Evolutionary conservation across 106 monocot species (phyloP), one percentile per base, ranked within the genome.

Genomic region (Dactylorhiza incarnata): DNA sequence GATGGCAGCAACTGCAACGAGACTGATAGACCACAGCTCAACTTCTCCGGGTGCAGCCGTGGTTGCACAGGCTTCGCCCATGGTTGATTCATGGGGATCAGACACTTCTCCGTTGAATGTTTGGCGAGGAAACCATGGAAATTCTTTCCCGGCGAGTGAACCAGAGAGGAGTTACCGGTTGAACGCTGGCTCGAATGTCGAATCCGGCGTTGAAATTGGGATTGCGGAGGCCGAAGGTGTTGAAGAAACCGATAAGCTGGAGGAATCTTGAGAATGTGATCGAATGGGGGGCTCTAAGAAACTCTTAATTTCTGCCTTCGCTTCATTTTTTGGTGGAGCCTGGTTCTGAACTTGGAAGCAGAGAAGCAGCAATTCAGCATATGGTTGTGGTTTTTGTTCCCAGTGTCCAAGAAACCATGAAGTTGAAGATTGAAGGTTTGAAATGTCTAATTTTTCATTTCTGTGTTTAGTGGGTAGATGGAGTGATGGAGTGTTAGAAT

Each of bases 1-100:
- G 16, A 87, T 94, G 78, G 94, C 94, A 9, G 94, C 89, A 23
- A 99, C 97, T 70, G 97, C 94, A 62, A 70, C 91, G 61, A 84
- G 94, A 76, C 66, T 91, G 66, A 56, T 94, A 73, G 91, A 88
- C 76, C 83, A 87, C 69, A 91, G 94, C 5, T 89, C 89, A 5
- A 74, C 75, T 74, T 99, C 91, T 70, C 97, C 91, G 15, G 91
- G 97, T 54, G 94, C 91, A 13, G 86, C 75, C 4, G 72, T 81
- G 45, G 52, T 94, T 63, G 80, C 80, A 45, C 65, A 71, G 26
- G 53, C 74, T 7, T 62, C 65, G 0, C 26, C 13, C 19, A 61
- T 9, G 19, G 19, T 4, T 61, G 61, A 83, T 49, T 76, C 78
- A 11, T 85, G 80, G 82, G 90, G 81, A 29, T 83, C 74, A 14